These are phyloP conservation scores for Stagonosporopsis cucurbitacearum DNA, from an alignment of 2,329 filamentous ascomycete genomes.

Conservation along the genomic window DNA sequence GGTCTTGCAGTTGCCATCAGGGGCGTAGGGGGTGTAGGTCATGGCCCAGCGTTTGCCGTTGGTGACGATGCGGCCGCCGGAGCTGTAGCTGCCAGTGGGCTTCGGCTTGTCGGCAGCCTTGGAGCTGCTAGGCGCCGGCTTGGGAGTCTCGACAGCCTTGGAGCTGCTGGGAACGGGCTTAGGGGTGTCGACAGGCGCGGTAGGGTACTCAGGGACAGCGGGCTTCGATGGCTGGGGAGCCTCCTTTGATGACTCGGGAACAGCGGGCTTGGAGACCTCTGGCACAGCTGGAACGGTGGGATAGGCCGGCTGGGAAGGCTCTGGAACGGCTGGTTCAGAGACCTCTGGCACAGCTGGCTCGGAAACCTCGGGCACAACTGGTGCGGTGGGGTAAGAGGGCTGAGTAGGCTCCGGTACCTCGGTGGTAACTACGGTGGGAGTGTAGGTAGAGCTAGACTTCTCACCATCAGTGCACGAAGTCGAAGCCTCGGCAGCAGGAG, in stretches of 20 bases:
- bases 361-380: conserved; percentile 16
- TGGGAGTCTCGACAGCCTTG: conserved; percentile 19
- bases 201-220: conserved; percentile 15
- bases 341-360: conserved; percentile 17
- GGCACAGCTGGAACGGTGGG: conserved; percentile 9
- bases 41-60: conserved; percentile 57
- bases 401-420: conserved; percentile 16
- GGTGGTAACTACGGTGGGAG: conserved; percentile 27
- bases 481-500: conserved; percentile 68
- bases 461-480: conserved; percentile 77
- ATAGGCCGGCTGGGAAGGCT: conserved; percentile 4
- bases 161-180: conserved; percentile 30
- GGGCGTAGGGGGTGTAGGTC: conserved; percentile 58
- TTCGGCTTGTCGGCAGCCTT: conserved; percentile 37
- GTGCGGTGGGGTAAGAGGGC: conserved; percentile 15
- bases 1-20: conserved; percentile 53
- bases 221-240: conserved; percentile 6
- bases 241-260: background rate
- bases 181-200: conserved; percentile 9
- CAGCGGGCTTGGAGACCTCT: conserved; percentile 9
- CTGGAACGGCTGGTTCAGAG: conserved; percentile 17
- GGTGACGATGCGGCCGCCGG: conserved; percentile 42
- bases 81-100: conserved; percentile 36
- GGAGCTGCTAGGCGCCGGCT: conserved; percentile 31
- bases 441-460: conserved; percentile 64